Base-by-base conservation (phyloP, 371 early-diverging fungal species). In the Apophysomyces sp. region DNA sequence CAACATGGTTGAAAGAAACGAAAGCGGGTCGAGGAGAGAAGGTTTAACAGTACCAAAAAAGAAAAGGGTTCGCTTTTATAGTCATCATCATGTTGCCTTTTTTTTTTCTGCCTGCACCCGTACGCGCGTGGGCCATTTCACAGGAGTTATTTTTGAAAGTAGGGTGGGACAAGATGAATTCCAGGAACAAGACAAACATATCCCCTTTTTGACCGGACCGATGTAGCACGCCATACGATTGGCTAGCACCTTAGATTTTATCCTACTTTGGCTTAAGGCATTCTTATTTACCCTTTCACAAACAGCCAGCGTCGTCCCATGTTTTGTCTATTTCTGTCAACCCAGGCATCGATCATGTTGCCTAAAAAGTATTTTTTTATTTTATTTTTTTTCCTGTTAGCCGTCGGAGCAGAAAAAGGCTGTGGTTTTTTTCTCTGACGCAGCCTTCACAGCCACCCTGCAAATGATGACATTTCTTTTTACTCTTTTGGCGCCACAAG, bases 131-230 rank as follows among this genome's bases (percentile, higher is more conserved):
- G 36, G 62, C 49, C 31, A 26, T 31, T 41, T 40, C 30, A 41
- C 55, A 60, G 52, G 18, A 56, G 37, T 52, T 60, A 59, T 65
- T 59, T 65, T 65, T 59, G 57, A 21, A 52, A 13, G 28, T 16
- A 44, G 21, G 30, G 66, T 66, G 52, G 37, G 39, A 66, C 66
- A 32, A 41, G 52, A 21, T 61, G 66, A 66, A 66, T 66, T 61
- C 66, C 59, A 57, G 66, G 66, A 66, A 66, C 37, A 37, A 58
- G 32, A 40, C 62, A 55, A 62, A 44, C 49, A 44, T 44, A 18
- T 18, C 21, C 49, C 49, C 9, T 21, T 44, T 44, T 62, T 65
- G 60, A 57, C 44, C 60, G 65, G 65, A 65, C 60, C 60, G 60
- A 60, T 18, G 65, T 65, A 27, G 34, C 60, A 65, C 65, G 6